A percentile compares a stretch with the other conserved stretches of the same genome.
phyloP scores from a whole-genome alignment of 352 stramenopile species.

The Blastocystis sp. region DNA sequence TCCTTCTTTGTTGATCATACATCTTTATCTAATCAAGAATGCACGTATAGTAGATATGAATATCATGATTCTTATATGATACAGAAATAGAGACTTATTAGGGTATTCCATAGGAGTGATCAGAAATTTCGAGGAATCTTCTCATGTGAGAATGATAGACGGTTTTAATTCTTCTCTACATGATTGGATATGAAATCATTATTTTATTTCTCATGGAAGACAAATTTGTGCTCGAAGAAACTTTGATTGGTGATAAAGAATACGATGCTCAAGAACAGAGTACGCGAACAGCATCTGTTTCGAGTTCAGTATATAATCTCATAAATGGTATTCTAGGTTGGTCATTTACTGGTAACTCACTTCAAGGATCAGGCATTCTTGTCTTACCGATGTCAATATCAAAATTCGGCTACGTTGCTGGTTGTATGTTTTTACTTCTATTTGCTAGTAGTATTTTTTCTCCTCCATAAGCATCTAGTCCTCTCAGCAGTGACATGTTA shows the following conservation, averaged over 20 bases:
- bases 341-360: neutral
- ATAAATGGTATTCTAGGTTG: slow-evolving; percentile 60
- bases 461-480: neutral
- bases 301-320: slow-evolving; percentile 21
- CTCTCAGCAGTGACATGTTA: slow-evolving; percentile 46
- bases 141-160: neutral
- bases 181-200: neutral
- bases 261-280: neutral
- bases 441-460: neutral
- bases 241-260: neutral
- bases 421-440: slow-evolving; percentile 15
- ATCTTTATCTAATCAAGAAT: too few species aligned
- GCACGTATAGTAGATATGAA: too few species aligned
- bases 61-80: too few species aligned
- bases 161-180: neutral
- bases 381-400: slow-evolving; percentile 49
- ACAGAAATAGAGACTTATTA: too few species aligned
- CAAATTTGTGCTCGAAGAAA: neutral
- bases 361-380: slow-evolving; percentile 50
- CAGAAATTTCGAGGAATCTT: slow-evolving; percentile 30
- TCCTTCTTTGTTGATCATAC: neutral
- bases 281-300: neutral
- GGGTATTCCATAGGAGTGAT: too few species aligned
- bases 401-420: slow-evolving; percentile 16
- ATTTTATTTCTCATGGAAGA: neutral